phyloP scores from a whole-genome alignment of 2,329 filamentous ascomycete genomes.

The Alternaria burnsii region DNA sequence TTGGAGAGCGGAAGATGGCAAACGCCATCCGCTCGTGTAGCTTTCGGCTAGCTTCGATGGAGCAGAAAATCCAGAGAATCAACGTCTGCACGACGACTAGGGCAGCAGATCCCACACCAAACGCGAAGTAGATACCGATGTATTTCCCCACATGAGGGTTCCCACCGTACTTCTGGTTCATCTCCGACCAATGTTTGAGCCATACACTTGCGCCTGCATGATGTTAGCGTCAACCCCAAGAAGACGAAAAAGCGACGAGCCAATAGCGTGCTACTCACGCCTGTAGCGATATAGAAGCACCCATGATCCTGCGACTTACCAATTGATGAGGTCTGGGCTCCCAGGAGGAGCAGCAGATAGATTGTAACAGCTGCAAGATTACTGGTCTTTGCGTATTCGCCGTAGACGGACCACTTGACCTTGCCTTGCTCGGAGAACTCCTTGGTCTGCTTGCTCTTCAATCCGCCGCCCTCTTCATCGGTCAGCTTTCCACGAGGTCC shows the following conservation, averaged over 20 bases:
- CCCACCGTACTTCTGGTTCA: conserved; percentile 70
- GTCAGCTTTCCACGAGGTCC: conserved; percentile 83
- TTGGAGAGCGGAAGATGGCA: conserved; percentile 95
- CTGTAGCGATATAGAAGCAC: not conserved
- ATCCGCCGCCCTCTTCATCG: conserved; percentile 79
- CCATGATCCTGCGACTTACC: conserved; percentile 58
- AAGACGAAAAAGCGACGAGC: conserved; percentile 32
- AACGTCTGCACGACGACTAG: conserved; percentile 91
- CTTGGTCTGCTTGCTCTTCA: conserved; percentile 85
- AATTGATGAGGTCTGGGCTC: conserved; percentile 83
- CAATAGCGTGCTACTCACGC: conserved; percentile 14
- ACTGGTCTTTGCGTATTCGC: conserved; percentile 93
- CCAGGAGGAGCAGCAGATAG: conserved; percentile 79
- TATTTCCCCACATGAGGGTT: conserved; percentile 87
- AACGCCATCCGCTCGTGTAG: conserved; percentile 97
- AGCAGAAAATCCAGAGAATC: conserved; percentile 99
- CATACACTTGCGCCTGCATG: conserved; percentile 78
- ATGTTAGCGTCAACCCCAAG: conserved; percentile 29
- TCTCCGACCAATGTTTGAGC: conserved; percentile 92
- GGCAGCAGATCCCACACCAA: conserved; percentile 85
- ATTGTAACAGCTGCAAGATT: conserved; percentile 84
- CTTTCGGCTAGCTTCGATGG: conserved; percentile 97
- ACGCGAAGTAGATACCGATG: conserved; percentile 93
- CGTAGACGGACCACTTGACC: conserved; percentile 96
- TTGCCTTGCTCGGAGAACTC: conserved; percentile 94